A percentile compares a stretch with the other conserved stretches of the same genome.
Conservation (phyloP, 352 stramenopile genomes). For the Globisporangium mamillatum region DNA sequence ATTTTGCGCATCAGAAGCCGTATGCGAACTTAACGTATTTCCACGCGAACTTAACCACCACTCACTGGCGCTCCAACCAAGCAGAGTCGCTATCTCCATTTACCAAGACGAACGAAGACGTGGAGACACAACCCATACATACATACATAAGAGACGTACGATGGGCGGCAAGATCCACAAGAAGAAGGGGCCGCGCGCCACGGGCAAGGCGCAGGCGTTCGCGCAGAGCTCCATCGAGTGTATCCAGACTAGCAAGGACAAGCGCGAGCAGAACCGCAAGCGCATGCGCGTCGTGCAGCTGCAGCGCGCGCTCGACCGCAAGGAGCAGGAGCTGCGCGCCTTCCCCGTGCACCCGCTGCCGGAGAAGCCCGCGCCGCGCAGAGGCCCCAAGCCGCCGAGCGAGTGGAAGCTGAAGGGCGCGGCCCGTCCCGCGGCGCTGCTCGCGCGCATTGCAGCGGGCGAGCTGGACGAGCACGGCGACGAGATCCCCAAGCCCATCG, state of each 20-base stretch:
- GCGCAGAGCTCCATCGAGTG: slow-evolving; percentile 54
- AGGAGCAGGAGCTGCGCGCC: slow-evolving; percentile 57
- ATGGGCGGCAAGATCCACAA: slow-evolving; percentile 58
- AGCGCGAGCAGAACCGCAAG: slow-evolving; percentile 58
- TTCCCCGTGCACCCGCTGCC: slow-evolving; percentile 48
- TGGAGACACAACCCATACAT: neutral
- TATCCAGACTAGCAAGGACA: slow-evolving; percentile 61
- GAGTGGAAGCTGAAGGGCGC: slow-evolving; percentile 84
- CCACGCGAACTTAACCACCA: neutral
- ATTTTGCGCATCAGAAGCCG: neutral
- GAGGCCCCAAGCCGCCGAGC: slow-evolving; percentile 49
- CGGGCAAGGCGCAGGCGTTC: slow-evolving; percentile 56
- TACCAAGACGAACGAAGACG: neutral
- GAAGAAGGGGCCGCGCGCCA: slow-evolving; percentile 57
- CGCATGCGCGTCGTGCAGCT: slow-evolving; percentile 83
- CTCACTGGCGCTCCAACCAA: neutral
- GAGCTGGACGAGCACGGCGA: slow-evolving; percentile 77
- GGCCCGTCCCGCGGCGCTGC: slow-evolving; percentile 58
- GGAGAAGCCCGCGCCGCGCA: slow-evolving; percentile 38
- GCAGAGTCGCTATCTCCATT: neutral
- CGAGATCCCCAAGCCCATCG: slow-evolving; percentile 66
- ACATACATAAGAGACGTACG: neutral
- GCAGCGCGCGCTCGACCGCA: slow-evolving; percentile 67
- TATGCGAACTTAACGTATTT: neutral
- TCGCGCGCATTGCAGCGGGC: slow-evolving; percentile 74